phyloP scores from a whole-genome alignment of 2,329 filamentous ascomycete species.

The Aspergillus ustus region DNA sequence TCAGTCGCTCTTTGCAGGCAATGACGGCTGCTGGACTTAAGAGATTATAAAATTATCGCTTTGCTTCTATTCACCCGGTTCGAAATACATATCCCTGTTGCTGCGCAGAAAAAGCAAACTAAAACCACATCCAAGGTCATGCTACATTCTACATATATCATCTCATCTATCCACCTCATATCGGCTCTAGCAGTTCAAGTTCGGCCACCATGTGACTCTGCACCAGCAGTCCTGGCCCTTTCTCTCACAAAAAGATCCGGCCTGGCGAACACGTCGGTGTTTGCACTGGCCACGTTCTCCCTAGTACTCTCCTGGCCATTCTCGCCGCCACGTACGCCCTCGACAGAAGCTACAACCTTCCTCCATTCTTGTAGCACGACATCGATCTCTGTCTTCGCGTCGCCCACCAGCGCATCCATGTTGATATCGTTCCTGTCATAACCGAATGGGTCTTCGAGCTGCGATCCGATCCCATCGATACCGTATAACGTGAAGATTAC shows the following conservation, averaged over 20 bases:
- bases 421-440: constrained; percentile 70
- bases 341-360: constrained; percentile 30
- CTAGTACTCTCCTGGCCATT: neutral
- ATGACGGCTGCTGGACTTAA: neutral
- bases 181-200: neutral
- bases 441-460: constrained; percentile 69
- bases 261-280: constrained; percentile 24
- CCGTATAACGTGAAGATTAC: constrained; percentile 68
- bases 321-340: constrained; percentile 13
- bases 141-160: neutral
- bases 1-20: neutral
- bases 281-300: neutral
- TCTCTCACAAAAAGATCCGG: constrained; percentile 38
- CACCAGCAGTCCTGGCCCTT: constrained; percentile 20
- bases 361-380: constrained; percentile 65
- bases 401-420: constrained; percentile 68
- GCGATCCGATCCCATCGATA: constrained; percentile 66
- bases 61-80: neutral
- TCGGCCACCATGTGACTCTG: neutral
- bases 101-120: neutral
- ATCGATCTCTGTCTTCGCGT: constrained; percentile 61
- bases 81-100: neutral
- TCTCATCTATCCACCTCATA: neutral
- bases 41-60: neutral
- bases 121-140: neutral